Evolutionary conservation across 129 eudicot genomes (phyloP).

Genomic region (Flaveria ramosissima): DNA sequence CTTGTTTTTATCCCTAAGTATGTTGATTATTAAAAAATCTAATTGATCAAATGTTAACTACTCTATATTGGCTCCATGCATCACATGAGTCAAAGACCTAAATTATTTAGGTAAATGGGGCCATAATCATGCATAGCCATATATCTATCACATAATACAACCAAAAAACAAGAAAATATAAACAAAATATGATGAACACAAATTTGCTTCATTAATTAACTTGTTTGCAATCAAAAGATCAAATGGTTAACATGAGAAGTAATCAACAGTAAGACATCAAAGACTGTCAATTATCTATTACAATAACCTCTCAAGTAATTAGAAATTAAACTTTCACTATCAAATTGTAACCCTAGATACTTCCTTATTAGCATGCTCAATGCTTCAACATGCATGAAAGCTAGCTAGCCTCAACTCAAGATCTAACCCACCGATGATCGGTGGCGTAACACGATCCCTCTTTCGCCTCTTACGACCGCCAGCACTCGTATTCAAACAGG

Average conservation of each 20-base stretch:
- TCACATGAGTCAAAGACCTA: not conserved
- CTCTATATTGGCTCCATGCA: not conserved
- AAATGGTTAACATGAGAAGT: constrained; percentile 26
- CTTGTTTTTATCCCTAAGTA: not conserved
- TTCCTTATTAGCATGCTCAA: constrained; percentile 15
- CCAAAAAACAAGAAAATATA: not conserved
- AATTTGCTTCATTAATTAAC: constrained; percentile 19
- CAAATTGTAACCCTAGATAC: constrained; percentile 17
- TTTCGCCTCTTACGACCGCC: constrained; percentile 50
- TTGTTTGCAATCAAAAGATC: constrained; percentile 26
- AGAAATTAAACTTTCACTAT: constrained; percentile 20
- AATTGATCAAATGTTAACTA: not conserved
- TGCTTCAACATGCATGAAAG: constrained; percentile 35
- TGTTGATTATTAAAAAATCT: not conserved
- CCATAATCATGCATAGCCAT: not conserved
- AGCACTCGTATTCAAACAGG: constrained; percentile 11
- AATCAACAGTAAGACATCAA: constrained; percentile 14
- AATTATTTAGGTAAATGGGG: not conserved
- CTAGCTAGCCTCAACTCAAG: constrained; percentile 66
- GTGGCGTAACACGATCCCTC: constrained; percentile 25
- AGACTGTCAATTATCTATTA: constrained; percentile 15
- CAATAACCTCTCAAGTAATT: constrained; percentile 7
- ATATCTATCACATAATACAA: constrained; percentile 6
- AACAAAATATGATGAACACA: constrained; percentile 14
- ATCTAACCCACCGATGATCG: constrained; percentile 40